These are phyloP conservation scores for Trebouxia sp. DNA, from an alignment of 139 green algal genomes.

Conservation along the genomic window DNA sequence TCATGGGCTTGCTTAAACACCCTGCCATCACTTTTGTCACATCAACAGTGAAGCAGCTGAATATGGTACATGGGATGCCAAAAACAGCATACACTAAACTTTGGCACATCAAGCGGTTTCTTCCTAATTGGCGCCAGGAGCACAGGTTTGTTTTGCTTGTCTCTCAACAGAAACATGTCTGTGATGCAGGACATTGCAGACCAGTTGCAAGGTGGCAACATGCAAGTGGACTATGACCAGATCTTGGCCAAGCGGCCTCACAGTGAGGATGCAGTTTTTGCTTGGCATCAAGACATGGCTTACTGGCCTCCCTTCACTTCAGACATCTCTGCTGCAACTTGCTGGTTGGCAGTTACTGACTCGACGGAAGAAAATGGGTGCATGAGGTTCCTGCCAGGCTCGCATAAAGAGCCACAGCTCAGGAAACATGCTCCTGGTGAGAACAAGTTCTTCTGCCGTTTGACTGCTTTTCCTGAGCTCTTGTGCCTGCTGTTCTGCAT, in stretches of 20 bases:
- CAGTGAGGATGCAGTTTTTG: conserved; percentile 58
- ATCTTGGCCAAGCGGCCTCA: conserved; percentile 64
- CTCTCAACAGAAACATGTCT: no score
- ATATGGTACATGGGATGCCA: no score
- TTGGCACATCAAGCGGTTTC: no score
- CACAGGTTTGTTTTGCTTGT: no score
- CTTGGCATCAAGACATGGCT: conserved; percentile 67
- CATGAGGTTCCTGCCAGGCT: conserved; percentile 66
- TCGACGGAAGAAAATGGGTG: conserved; percentile 64
- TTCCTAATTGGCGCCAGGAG: no score
- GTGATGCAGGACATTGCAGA: conserved; percentile 56
- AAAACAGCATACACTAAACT: no score
- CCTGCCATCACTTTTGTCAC: no score
- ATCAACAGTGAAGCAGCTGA: no score
- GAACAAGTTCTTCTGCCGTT: no score
- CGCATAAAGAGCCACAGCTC: conserved; percentile 53
- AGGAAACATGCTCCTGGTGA: conserved; percentile 57
- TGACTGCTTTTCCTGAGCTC: no score
- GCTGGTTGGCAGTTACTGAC: conserved; percentile 67
- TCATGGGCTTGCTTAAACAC: no score
- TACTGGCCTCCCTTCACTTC: conserved; percentile 59
- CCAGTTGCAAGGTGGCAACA: conserved; percentile 60
- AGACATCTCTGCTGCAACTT: conserved; percentile 60
- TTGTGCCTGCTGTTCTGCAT: no score
- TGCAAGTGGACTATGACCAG: conserved; percentile 70